Evolutionary conservation across 140 eudicot genomes (phyloP).

Genomic region (Stevia rebaudiana): DNA sequence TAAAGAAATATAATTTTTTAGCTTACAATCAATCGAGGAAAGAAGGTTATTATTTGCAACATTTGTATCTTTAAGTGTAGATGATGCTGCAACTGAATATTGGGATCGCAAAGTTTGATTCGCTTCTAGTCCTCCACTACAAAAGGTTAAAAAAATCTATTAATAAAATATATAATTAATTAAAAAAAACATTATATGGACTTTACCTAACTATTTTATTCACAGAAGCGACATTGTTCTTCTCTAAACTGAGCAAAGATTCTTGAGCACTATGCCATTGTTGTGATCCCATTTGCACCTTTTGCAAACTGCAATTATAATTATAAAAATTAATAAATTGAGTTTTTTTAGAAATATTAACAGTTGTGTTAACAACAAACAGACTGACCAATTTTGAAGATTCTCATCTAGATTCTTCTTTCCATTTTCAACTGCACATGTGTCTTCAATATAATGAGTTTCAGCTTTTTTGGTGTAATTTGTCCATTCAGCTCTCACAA

Average conservation of each 20-base stretch:
- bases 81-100: conserved; percentile 68
- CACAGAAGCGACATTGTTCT: conserved; percentile 66
- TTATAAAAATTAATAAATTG: neutral
- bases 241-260: conserved; percentile 67
- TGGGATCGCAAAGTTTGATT: conserved; percentile 53
- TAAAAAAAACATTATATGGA: neutral
- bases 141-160: conserved; percentile 12
- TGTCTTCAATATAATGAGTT: conserved; percentile 62
- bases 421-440: conserved; percentile 64
- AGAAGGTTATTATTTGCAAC: conserved; percentile 57
- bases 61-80: conserved; percentile 61
- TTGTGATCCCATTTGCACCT: conserved; percentile 65
- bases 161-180: neutral
- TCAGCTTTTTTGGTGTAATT: conserved; percentile 51
- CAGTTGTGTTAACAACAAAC: neutral
- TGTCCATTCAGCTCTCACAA: conserved; percentile 55
- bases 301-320: conserved; percentile 46
- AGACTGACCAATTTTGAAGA: conserved; percentile 64
- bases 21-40: conserved; percentile 67
- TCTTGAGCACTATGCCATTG: conserved; percentile 82
- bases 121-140: conserved; percentile 73
- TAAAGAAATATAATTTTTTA: neutral
- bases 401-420: conserved; percentile 56
- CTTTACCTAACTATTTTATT: conserved; percentile 63
- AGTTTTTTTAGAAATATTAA: neutral